These are phyloP conservation scores for Cadophora gregata DNA, from an alignment of 2,329 filamentous ascomycete genomes.

Conservation along the genomic window DNA sequence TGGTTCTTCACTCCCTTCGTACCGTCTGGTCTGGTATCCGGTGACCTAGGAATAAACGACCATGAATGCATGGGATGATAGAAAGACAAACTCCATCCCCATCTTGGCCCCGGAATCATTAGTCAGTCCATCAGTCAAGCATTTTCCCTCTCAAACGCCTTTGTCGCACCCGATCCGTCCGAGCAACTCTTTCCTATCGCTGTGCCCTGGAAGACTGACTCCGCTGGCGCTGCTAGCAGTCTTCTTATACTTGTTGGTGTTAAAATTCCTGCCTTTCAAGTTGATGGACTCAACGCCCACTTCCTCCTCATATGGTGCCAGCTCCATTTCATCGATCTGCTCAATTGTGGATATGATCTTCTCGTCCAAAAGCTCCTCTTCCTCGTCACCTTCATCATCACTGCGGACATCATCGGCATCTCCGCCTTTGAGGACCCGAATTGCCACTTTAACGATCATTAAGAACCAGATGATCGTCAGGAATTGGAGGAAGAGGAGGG, in stretches of 20 bases:
- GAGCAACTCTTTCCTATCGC: conserved; percentile 45
- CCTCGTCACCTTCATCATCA: conserved; percentile 79
- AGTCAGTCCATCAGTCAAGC: too few species aligned
- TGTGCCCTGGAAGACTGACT: conserved; percentile 43
- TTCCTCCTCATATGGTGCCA: conserved; percentile 69
- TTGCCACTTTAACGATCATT: conserved; percentile 84
- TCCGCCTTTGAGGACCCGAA: conserved; percentile 77
- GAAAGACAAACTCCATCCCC: conserved; percentile 1
- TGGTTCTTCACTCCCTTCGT: not conserved
- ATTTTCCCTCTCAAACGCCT: conserved; percentile 39
- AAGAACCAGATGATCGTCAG: conserved; percentile 88
- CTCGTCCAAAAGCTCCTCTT: conserved; percentile 57
- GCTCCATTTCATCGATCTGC: conserved; percentile 28
- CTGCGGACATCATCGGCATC: conserved; percentile 86
- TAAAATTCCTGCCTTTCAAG: conserved; percentile 55
- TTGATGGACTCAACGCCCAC: conserved; percentile 76
- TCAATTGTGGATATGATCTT: conserved; percentile 26
- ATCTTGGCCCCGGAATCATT: not conserved
- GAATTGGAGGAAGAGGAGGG: conserved; percentile 78
- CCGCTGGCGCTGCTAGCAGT: conserved; percentile 40
- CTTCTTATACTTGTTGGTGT: conserved; percentile 40
- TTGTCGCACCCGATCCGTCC: conserved; percentile 47
- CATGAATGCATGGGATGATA: not conserved
- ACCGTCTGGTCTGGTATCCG: not conserved
- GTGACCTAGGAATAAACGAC: not conserved